phyloP scores from a whole-genome alignment of 2,329 filamentous ascomycete species.

The Daldinia sp. region DNA sequence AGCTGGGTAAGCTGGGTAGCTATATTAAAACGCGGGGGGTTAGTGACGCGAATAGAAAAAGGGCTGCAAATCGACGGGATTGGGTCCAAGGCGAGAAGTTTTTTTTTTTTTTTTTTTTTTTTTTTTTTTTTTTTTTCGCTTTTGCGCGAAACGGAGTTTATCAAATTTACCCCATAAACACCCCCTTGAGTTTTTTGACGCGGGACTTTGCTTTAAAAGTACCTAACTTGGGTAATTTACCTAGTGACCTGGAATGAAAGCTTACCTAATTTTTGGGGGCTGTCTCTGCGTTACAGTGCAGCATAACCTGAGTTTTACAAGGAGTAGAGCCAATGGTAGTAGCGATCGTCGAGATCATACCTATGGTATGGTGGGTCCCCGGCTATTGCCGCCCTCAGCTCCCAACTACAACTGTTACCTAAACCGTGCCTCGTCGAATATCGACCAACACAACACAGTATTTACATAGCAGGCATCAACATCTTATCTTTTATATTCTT shows the following conservation, averaged over 20 bases:
- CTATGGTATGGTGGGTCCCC: not conserved
- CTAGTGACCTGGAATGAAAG: not conserved
- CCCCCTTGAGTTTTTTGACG: not conserved
- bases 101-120: constrained; percentile 3
- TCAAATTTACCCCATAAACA: constrained; percentile 1
- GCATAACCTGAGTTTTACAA: not conserved
- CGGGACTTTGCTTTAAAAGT: not conserved
- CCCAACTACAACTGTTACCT: constrained; percentile 28
- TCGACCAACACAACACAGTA: not conserved
- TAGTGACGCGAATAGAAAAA: not conserved
- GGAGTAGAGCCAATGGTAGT: constrained; percentile 1
- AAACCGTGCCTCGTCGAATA: not conserved
- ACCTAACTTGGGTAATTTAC: too few species aligned
- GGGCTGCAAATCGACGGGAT: too few species aligned
- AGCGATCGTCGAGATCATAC: not conserved
- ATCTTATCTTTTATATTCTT: not conserved
- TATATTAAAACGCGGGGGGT: not conserved
- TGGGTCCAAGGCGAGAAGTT: too few species aligned
- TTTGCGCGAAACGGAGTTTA: constrained; percentile 22
- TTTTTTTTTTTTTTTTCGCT: constrained; percentile 11
- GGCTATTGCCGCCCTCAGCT: constrained; percentile 9
- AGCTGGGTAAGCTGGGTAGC: not conserved
- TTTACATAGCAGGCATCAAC: not conserved
- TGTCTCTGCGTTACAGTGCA: constrained; percentile 12
- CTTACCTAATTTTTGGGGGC: constrained; percentile 10